These are phyloP conservation scores for Mycena maculata DNA, from an alignment of 768 basidiomycete genomes.

Conservation along the genomic window DNA sequence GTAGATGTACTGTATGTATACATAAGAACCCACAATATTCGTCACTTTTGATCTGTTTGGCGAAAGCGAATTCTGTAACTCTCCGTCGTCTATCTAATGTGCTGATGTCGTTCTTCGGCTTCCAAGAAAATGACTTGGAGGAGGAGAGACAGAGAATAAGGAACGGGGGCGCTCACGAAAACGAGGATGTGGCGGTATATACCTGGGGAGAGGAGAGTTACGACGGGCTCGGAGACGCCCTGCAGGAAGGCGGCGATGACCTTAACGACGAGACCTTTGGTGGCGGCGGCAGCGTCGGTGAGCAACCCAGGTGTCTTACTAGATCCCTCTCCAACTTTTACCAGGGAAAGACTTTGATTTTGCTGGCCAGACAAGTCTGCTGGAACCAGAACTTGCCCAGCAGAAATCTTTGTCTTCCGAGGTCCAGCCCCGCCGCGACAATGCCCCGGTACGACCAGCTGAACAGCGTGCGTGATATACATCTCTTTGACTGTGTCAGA, in stretches of 20 bases:
- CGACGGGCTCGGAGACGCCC: conserved; percentile 87
- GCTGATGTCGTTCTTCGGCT: conserved; percentile 87
- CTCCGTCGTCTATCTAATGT: conserved; percentile 9
- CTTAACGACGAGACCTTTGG: conserved; percentile 99
- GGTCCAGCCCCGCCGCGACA: conserved; percentile 8
- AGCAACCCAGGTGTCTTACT: conserved; percentile 44
- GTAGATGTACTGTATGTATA: conserved; percentile 20
- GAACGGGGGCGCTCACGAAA: conserved; percentile 60
- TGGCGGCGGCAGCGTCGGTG: conserved; percentile 74
- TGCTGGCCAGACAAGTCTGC: conserved; percentile 52
- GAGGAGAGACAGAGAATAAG: conserved; percentile 69
- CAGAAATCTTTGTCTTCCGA: conserved; percentile 18
- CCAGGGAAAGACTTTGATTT: conserved; percentile 95
- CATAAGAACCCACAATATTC: neutral
- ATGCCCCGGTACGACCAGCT: neutral
- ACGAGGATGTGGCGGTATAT: conserved; percentile 90
- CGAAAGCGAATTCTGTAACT: neutral
- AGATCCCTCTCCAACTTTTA: conserved; percentile 28
- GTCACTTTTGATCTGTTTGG: conserved; percentile 19
- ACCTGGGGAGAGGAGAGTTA: conserved; percentile 94
- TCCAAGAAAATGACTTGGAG: conserved; percentile 72
- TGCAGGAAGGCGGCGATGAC: conserved; percentile 92
- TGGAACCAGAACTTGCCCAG: conserved; percentile 46
- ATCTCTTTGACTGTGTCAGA: neutral
- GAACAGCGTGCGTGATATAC: conserved; percentile 25